phyloP scores from a whole-genome alignment of 1,284 basidiomycete genomes.

The Sphaerobolus stellatus region DNA sequence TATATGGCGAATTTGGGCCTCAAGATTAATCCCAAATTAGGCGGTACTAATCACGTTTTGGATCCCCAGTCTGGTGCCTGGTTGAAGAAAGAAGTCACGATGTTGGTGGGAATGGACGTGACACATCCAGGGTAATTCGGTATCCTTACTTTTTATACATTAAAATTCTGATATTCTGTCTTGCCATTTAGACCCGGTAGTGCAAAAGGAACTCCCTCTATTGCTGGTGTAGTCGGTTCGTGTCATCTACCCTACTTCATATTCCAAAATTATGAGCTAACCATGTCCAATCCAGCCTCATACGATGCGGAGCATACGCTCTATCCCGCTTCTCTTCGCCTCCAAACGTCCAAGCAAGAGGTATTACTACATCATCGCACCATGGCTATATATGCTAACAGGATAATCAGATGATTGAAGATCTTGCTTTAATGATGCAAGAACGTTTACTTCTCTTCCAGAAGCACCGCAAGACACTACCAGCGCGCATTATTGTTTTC shows the following conservation, averaged over 20 bases:
- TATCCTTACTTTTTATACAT: not conserved
- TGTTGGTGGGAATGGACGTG: conserved; percentile 82
- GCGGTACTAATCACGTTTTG: conserved; percentile 70
- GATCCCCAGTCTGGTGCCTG: conserved; percentile 52
- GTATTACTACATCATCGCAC: conserved; percentile 35
- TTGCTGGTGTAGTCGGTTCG: conserved; percentile 79
- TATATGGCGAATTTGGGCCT: conserved; percentile 78
- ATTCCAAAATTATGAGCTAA: not conserved
- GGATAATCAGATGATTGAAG: conserved; percentile 62
- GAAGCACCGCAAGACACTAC: conserved; percentile 50
- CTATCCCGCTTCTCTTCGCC: conserved; percentile 68
- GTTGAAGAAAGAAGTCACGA: conserved; percentile 59
- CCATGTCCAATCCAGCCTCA: conserved; percentile 9
- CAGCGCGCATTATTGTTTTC: conserved; percentile 67
- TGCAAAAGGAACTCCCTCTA: conserved; percentile 66
- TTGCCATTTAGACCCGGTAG: conserved; percentile 47
- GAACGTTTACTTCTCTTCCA: conserved; percentile 60
- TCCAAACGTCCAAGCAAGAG: conserved; percentile 74
- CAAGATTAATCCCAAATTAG: conserved; percentile 80
- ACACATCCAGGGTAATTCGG: conserved; percentile 58
- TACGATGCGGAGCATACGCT: conserved; percentile 60
- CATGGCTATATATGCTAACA: not conserved
- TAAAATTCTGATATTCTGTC: not conserved
- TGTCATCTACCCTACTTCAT: conserved; percentile 14
- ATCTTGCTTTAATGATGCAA: conserved; percentile 66